A percentile compares a stretch with the other conserved stretches of the same genome.
phyloP scores from a whole-genome alignment of 345 rosid species.

The Brassica nigra region DNA sequence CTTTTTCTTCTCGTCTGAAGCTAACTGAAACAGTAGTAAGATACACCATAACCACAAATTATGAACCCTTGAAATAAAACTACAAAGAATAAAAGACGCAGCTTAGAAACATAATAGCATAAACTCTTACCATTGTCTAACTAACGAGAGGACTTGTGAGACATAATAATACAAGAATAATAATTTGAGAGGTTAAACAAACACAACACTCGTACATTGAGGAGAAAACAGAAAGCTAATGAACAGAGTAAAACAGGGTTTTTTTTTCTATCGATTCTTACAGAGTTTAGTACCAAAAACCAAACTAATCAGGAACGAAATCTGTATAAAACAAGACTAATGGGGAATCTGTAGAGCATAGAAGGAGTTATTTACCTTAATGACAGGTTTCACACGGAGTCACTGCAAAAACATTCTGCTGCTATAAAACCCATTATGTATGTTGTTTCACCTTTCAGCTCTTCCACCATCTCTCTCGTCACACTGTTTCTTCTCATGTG shows the following conservation, averaged over 20 bases:
- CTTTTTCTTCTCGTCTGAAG: not conserved
- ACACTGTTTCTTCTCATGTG: too few relatives aligned
- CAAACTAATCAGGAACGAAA: not conserved
- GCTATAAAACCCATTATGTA: too few relatives aligned
- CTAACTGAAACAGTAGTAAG: not conserved
- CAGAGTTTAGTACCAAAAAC: not conserved
- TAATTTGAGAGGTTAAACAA: not conserved
- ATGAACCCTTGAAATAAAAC: not conserved
- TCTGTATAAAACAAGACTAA: too few relatives aligned
- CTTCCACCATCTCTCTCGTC: too few relatives aligned
- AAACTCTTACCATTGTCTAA: not conserved
- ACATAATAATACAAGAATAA: not conserved
- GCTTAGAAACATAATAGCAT: not conserved
- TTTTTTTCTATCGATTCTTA: not conserved
- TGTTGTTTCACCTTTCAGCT: too few relatives aligned
- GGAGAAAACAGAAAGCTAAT: not conserved
- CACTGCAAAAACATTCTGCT: too few relatives aligned
- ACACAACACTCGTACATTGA: not conserved
- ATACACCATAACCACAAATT: not conserved
- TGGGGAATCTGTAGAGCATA: too few relatives aligned
- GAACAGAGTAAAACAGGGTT: not conserved
- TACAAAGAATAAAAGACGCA: not conserved
- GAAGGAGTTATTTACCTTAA: too few relatives aligned
- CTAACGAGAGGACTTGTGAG: not conserved
- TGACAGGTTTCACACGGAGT: too few relatives aligned